Evolutionary conservation across 257 asterid species (phyloP), one percentile per base, ranked within the genome.

Genomic region (Solanum chilense): DNA sequence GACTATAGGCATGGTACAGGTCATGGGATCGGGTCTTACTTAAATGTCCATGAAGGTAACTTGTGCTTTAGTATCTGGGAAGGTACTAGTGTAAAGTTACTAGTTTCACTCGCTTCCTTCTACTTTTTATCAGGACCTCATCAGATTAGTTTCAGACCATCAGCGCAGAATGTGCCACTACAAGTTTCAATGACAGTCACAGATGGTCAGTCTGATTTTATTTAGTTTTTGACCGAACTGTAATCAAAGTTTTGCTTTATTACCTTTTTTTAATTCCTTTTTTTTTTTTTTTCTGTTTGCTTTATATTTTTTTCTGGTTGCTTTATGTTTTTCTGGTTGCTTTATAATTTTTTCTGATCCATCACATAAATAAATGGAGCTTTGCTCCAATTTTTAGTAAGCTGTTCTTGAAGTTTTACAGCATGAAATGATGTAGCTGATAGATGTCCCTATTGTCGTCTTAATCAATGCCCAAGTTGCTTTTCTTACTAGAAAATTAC

Each of bases 1-100:
- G 99, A 97, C 90, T 97, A 95, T 90, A 94, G 98, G 90, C 99
- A 97, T 87, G 99, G 99, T 66, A 95, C 99, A 86, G 99, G 99
- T 88, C 99, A 97, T 89, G 99, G 99, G 87, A 94, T 96, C 47
- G 99, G 99, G 44, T 94, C 97, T 86, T 96, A 90, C 95, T 94
- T 97, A 83, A 94, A 94, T 92, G 99, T 97, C 90, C 99, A 97
- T 88, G 99, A 97, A 91, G 98, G 99, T 97, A 88, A 87, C 80
- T 78, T 37, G 37, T 45, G 87, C 85, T 47, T 80, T 80, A 27
- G 39, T 78, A 9, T 45, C 84, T 29, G 60, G 84, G 27, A 66
- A 13, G 52, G 35, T 47, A 31, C 45, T 69, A 47, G 23, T 39
- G 25, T 85, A 71, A 49, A 70, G 5, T 14, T 25, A n/a, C 71